Evolutionary conservation across 2,329 filamentous ascomycete species (phyloP).

Genomic region (Ploettnerulaceae sp.): DNA sequence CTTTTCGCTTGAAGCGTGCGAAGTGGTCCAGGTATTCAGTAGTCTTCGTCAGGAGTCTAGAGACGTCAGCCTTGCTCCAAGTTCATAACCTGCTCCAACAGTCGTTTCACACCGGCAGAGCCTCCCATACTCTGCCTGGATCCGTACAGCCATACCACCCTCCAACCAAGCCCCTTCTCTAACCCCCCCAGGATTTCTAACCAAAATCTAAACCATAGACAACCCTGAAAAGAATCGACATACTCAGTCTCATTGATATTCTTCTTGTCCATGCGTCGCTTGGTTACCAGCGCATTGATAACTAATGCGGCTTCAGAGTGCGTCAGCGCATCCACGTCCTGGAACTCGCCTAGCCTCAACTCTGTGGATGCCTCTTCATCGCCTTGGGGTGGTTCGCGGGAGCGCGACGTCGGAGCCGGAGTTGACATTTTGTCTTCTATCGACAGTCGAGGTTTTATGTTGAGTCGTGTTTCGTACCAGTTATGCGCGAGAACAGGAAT

Average conservation of each 20-base stretch:
- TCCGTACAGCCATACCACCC: too few relatives aligned
- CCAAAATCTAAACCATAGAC: too few relatives aligned
- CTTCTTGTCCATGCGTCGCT: conserved; percentile 73
- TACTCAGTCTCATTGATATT: conserved; percentile 82
- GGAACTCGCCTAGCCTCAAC: conserved; percentile 88
- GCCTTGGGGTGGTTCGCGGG: conserved; percentile 63
- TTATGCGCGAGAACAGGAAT: too few relatives aligned
- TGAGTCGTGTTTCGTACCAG: background rate
- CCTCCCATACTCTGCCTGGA: too few relatives aligned
- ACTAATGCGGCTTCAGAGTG: conserved; percentile 89
- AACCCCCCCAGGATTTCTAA: background rate
- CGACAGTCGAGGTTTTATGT: background rate
- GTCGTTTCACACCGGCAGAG: too few relatives aligned
- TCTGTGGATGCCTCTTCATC: conserved; percentile 83
- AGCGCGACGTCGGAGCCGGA: conserved; percentile 48
- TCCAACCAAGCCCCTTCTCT: background rate
- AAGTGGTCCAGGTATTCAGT: conserved; percentile 92
- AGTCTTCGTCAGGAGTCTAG: conserved; percentile 78
- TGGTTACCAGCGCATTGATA: conserved; percentile 81
- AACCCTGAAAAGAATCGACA: conserved; percentile 33
- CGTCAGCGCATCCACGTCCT: conserved; percentile 85
- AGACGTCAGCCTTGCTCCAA: conserved; percentile 3
- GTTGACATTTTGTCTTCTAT: conserved; percentile 21
- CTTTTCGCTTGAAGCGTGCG: conserved; percentile 90
- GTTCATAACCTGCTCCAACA: too few relatives aligned